Percentiles rank a stretch among this genome's conserved stretches.
phyloP scores from a whole-genome alignment of 345 rosid genomes.

The Firmiana major region DNA sequence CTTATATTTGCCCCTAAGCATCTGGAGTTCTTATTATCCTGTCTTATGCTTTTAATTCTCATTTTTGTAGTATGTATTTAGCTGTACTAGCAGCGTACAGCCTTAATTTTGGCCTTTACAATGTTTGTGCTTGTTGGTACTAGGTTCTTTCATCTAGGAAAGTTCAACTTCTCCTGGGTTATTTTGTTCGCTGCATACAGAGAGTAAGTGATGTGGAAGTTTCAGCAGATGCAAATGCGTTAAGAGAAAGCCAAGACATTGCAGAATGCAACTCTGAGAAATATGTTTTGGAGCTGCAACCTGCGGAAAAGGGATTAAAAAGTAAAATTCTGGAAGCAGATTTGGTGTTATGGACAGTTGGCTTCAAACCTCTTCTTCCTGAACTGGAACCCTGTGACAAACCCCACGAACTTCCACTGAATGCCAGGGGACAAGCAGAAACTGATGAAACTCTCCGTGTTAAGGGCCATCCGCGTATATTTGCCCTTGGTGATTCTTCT shows the following conservation, averaged over 20 bases:
- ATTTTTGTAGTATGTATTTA: background rate
- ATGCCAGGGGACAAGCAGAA: constrained; percentile 81
- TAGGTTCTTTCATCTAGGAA: constrained; percentile 83
- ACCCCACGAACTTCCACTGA: constrained; percentile 57
- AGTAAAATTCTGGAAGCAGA: constrained; percentile 70
- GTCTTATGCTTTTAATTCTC: background rate
- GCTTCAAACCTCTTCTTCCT: constrained; percentile 77
- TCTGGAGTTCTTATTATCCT: background rate
- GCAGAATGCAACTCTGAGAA: constrained; percentile 32
- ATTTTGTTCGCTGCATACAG: constrained; percentile 54
- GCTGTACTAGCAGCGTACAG: background rate
- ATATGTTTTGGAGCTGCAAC: constrained; percentile 73
- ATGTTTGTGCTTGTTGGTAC: constrained; percentile 15
- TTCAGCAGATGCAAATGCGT: constrained; percentile 26
- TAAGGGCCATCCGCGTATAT: constrained; percentile 89
- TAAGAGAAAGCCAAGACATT: constrained; percentile 10
- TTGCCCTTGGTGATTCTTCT: constrained; percentile 91
- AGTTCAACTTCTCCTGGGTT: constrained; percentile 68
- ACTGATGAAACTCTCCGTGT: constrained; percentile 95
- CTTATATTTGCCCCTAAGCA: background rate
- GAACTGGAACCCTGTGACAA: constrained; percentile 42
- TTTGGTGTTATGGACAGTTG: constrained; percentile 89
- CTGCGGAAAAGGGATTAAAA: constrained; percentile 67
- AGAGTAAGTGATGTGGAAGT: constrained; percentile 31
- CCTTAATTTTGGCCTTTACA: background rate